Evolutionary conservation across 2,329 filamentous ascomycete genomes (phyloP).

Genomic region (Aspergillus udagawae): DNA sequence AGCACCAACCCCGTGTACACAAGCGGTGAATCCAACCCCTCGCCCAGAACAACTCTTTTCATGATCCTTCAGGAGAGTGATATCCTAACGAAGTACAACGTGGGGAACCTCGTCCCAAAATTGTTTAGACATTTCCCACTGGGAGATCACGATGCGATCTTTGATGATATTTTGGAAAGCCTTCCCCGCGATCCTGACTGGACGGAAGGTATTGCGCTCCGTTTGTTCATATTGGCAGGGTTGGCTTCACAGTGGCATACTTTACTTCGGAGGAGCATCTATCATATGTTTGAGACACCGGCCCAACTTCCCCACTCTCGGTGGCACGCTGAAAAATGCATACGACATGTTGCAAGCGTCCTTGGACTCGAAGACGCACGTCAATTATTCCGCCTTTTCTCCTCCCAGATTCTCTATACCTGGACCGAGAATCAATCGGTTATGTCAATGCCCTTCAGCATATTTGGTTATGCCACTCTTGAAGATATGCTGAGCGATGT

Average conservation of each 20-base stretch:
- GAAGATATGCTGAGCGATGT: constrained; percentile 65
- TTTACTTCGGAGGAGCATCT: constrained; percentile 78
- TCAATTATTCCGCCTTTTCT: constrained; percentile 77
- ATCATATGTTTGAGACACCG: constrained; percentile 89
- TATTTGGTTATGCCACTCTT: constrained; percentile 74
- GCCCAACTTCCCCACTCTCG: constrained; percentile 64
- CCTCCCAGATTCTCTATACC: constrained; percentile 83
- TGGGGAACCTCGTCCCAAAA: constrained; percentile 64
- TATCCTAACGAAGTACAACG: constrained; percentile 69
- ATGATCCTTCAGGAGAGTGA: constrained; percentile 63
- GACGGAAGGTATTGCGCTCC: constrained; percentile 78
- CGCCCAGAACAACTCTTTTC: constrained; percentile 68
- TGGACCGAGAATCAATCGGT: constrained; percentile 71
- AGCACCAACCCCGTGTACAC: constrained; percentile 65
- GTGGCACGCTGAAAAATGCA: constrained; percentile 68
- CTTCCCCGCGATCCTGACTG: constrained; percentile 70
- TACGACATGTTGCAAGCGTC: constrained; percentile 61
- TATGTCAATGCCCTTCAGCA: constrained; percentile 72
- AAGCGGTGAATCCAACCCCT: constrained; percentile 55
- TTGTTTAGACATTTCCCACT: constrained; percentile 82
- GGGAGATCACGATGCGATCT: constrained; percentile 75
- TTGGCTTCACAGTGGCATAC: constrained; percentile 83
- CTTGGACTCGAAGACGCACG: constrained; percentile 63
- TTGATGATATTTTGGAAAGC: constrained; percentile 75
- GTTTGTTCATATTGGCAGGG: constrained; percentile 70